Percentiles rank a stretch among this genome's conserved stretches.
Evolutionary conservation across 805 yeast species (phyloP).

Genomic region (Yamadazyma insecticola): DNA sequence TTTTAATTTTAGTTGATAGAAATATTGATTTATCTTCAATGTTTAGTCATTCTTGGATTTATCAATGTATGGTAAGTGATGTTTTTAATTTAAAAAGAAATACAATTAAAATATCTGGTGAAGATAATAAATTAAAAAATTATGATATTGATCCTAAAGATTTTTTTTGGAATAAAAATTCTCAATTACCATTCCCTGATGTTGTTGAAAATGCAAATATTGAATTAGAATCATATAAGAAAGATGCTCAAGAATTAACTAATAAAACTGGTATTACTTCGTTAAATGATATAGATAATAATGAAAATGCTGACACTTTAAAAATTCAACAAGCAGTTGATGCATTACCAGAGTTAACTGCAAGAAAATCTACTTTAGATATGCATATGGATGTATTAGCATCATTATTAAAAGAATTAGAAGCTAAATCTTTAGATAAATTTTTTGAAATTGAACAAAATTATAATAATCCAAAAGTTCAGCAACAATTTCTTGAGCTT

Average conservation of each 20-base stretch:
- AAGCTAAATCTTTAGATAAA: conserved; percentile 82
- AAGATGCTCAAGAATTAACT: conserved; percentile 84
- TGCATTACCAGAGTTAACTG: conserved; percentile 87
- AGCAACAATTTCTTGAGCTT: conserved; percentile 56
- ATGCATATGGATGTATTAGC: conserved; percentile 96
- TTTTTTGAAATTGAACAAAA: conserved; percentile 93
- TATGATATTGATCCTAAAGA: conserved; percentile 92
- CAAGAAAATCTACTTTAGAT: conserved; percentile 82
- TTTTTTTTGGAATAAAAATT: conserved; percentile 83
- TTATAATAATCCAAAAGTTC: conserved; percentile 55
- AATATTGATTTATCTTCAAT: conserved; percentile 86
- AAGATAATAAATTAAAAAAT: conserved; percentile 45
- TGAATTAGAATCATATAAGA: conserved; percentile 75
- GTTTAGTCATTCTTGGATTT: conserved; percentile 97
- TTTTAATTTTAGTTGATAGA: conserved; percentile 79
- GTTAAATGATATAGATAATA: conserved; percentile 69
- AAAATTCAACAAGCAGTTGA: conserved; percentile 84
- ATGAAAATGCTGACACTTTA: conserved; percentile 47
- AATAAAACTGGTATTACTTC: conserved; percentile 68
- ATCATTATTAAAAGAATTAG: conserved; percentile 73
- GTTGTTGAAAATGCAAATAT: conserved; percentile 96
- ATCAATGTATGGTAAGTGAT: conserved; percentile 93
- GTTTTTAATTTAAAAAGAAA: conserved; percentile 79
- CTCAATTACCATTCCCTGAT: conserved; percentile 92
- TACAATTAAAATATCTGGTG: conserved; percentile 58